Base-by-base conservation (phyloP, 2,329 filamentous ascomycete genomes). In the Sarocladium brachiariae region DNA sequence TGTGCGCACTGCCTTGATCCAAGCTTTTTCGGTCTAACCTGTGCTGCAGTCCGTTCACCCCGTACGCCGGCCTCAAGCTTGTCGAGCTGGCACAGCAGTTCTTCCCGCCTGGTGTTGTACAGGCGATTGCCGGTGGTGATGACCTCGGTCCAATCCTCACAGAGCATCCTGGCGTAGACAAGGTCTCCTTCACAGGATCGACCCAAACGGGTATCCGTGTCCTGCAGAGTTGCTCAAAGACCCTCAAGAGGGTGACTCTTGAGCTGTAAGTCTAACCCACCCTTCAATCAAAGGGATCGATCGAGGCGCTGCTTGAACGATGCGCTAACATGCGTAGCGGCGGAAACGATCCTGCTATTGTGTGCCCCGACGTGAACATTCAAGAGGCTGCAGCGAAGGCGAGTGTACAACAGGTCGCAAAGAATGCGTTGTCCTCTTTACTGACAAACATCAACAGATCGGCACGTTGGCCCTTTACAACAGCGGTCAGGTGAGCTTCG, bases 101-200 rank as follows among this genome's bases (percentile, higher is more conserved):
- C 64, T 79, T 84, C 63, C 80, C 80, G 2, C 74, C 78, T 1
- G 82, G 82, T 34, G 78, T 86, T n/a, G 60, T 85, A 2, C 80
- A 84, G 58, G 76, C 70, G 0, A 63, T 86, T 2, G 76, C 76
- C 49, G 82, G 81, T 6, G 78, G 78, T 49, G 80, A 84, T 56
- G 68, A 71, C 37, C 73, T 86, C 5, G 82, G 82, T 3, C 78
- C 76, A 1, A 72, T 71, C 71, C 62, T 85, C 49, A 82, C 78
- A 0, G 63, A 61, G n/a, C 81, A 85, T 57, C 77, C 78, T 0
- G 76, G 71, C 18, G 74, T 84, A 51, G 71, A 75, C 51, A 85
- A 83, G 70, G 76, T 86, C 60, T 74, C 70, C 56, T 86, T 86
- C 64, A 85, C 82, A 0, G 81, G 82, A 2, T 82, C 77, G 10